A percentile compares a stretch with the other conserved stretches of the same genome.
These are phyloP conservation scores for Trametes sp. DNA, from an alignment of 1,284 basidiomycete genomes.

Conservation along the genomic window DNA sequence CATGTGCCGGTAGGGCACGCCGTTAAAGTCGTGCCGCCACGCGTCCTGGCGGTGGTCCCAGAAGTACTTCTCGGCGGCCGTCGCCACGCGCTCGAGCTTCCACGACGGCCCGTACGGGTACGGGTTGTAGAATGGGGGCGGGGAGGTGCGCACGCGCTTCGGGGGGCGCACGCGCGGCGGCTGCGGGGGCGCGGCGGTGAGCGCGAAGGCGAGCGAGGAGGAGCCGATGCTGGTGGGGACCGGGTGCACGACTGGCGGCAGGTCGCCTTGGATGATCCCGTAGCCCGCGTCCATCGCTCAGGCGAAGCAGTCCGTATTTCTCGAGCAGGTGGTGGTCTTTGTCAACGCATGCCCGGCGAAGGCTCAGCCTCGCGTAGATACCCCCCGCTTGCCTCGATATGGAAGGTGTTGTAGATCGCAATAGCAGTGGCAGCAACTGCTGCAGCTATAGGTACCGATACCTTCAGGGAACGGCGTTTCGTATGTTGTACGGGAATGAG, in stretches of 20 bases:
- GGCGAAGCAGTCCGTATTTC: neutral
- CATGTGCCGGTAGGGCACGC: neutral
- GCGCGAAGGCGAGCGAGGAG: slow-evolving; percentile 10
- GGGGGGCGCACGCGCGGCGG: neutral
- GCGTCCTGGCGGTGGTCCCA: slow-evolving; percentile 19
- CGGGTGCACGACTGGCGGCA: slow-evolving; percentile 5
- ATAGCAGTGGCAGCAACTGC: neutral
- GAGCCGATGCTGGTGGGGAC: neutral
- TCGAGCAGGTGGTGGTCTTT: neutral
- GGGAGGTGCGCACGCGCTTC: slow-evolving; percentile 7
- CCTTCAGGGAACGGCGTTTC: too few species aligned
- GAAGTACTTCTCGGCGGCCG: slow-evolving; percentile 2
- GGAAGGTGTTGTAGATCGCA: slow-evolving; percentile 13
- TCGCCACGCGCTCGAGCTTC: neutral
- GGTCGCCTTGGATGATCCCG: neutral
- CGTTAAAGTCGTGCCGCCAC: slow-evolving; percentile 10
- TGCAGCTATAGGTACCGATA: too few species aligned
- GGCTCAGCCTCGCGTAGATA: neutral
- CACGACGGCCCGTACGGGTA: slow-evolving; percentile 27
- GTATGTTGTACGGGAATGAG: neutral
- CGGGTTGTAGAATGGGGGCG: slow-evolving; percentile 24
- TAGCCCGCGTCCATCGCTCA: neutral
- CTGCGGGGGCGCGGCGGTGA: neutral
- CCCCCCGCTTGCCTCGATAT: slow-evolving; percentile 3
- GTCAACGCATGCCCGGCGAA: neutral